Conservation (phyloP, 352 stramenopile species). For the Globisporangium iwayamae region DNA sequence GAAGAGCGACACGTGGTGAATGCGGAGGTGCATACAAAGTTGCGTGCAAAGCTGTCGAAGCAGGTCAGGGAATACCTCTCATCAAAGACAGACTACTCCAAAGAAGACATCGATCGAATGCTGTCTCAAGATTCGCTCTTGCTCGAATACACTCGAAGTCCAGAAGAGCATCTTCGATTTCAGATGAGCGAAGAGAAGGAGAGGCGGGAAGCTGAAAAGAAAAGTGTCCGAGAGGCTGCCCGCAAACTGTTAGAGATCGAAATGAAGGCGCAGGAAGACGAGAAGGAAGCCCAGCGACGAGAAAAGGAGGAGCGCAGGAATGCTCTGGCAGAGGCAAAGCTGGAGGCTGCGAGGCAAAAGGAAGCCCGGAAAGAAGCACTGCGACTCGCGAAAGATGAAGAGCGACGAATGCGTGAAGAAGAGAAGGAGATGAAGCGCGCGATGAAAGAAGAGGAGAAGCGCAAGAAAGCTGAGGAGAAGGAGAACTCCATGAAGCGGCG, state of each 20-base stretch:
- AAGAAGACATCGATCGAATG: conserved; percentile 39
- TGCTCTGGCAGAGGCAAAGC: conserved; percentile 56
- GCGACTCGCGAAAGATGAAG: conserved; percentile 63
- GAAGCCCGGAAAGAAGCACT: conserved; percentile 60
- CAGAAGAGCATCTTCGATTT: conserved; percentile 38
- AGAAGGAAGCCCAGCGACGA: conserved; percentile 59
- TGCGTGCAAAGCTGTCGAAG: conserved; percentile 48
- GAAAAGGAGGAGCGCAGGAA: conserved; percentile 72
- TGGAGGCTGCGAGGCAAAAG: conserved; percentile 63
- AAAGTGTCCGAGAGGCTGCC: conserved; percentile 63
- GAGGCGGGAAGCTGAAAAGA: conserved; percentile 59
- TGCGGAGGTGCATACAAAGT: conserved; percentile 52
- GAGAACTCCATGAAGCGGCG: conserved; percentile 68
- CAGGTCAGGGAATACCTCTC: conserved; percentile 55
- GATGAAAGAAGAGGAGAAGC: conserved; percentile 68
- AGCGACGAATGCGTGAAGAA: conserved; percentile 61
- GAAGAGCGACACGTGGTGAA: conserved; percentile 70
- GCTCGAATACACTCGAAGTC: conserved; percentile 34
- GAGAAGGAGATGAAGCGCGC: conserved; percentile 67
- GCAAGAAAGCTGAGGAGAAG: conserved; percentile 68
- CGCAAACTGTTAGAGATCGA: conserved; percentile 72
- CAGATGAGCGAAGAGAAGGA: conserved; percentile 44
- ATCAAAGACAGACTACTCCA: conserved; percentile 22
- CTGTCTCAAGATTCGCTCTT: conserved; percentile 45
- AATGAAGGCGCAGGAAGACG: conserved; percentile 73